Percentiles rank a stretch among this genome's conserved stretches.
These are phyloP conservation scores for Dothistroma septosporum DNA, from an alignment of 2,329 filamentous ascomycete genomes.

Conservation along the genomic window DNA sequence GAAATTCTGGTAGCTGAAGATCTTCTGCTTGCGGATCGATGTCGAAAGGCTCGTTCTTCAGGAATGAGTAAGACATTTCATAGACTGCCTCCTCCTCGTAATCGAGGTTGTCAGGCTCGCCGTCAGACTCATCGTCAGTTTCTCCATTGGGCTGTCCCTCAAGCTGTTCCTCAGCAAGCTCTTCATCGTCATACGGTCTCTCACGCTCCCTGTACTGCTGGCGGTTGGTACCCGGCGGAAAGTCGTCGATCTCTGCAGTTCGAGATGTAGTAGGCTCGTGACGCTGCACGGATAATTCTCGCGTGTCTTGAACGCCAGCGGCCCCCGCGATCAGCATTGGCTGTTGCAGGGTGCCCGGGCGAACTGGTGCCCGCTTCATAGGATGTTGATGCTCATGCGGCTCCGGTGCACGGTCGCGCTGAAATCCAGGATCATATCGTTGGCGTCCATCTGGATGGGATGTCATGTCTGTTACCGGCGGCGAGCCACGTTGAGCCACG, in stretches of 20 bases:
- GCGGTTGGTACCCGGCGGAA: neutral
- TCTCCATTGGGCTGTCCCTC: neutral
- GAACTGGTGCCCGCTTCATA: neutral
- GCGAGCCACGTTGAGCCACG: neutral
- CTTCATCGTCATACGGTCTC: neutral
- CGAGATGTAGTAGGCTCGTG: neutral
- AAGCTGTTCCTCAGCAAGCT: neutral
- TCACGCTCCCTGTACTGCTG: neutral
- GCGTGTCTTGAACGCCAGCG: neutral
- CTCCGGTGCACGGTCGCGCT: neutral
- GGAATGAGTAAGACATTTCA: slow-evolving; percentile 25
- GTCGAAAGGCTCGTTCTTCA: slow-evolving; percentile 32
- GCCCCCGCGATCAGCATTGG: neutral
- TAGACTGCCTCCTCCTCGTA: slow-evolving; percentile 25
- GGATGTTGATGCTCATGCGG: neutral
- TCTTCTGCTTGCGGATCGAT: slow-evolving; percentile 20
- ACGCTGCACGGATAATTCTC: too few relatives aligned
- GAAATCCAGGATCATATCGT: neutral
- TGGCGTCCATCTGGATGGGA: neutral
- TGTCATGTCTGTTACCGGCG: neutral
- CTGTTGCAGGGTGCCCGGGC: neutral
- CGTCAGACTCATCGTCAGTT: neutral
- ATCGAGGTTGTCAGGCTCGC: slow-evolving; percentile 23
- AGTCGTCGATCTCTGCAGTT: neutral
- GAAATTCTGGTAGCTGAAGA: slow-evolving; percentile 9